Base-by-base conservation (phyloP, 805 yeast genomes). In the Barnettozyma pratensis region DNA sequence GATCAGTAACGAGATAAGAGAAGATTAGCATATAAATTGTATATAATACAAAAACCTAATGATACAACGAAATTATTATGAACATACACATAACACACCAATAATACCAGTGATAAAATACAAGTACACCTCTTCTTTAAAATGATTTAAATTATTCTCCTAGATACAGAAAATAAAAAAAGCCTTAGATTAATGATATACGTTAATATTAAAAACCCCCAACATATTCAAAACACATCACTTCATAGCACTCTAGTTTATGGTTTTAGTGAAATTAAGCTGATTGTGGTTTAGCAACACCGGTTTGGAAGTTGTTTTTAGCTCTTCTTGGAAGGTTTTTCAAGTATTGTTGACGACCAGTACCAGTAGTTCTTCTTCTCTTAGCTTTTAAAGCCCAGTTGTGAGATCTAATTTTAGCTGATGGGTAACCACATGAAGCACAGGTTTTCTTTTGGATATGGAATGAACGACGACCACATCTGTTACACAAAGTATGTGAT, bases 341-440 rank as follows among this genome's bases (percentile, higher is more conserved):
- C 77, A 94, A 84, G 90, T 92, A 82, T 75, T 91, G 81, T 95
- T 89, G 88, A 81, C 99, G 95, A 79, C 99, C 99, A 75, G 98
- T 84, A 83, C 99, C 99, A 66, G 97, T 91, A 65, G 99, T 94
- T 77, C 87, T 86, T 88, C 99, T 90, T 89, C 99, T 90, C 86
- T 91, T 88, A 72, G 97, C 96, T 87, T 94, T 94, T 64, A 78
- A 77, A 76, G 95, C 97, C 99, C 99, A 94, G 97, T 94, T 94
- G 96, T 78, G 86, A 70, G 89, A 84, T 87, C 99, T 91, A 78
- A 86, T 75, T 83, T 94, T 94, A 68, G 98, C 98, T 71, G 98
- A 89, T 80, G 99, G 99, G 86, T 94, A 94, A 71, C 99, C 99
- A 81, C 99, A 94, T 64, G 94, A 77, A 74, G 98, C 75, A 81